Conservation (phyloP, 2,329 filamentous ascomycete genomes). For the Mycogone perniciosa region DNA sequence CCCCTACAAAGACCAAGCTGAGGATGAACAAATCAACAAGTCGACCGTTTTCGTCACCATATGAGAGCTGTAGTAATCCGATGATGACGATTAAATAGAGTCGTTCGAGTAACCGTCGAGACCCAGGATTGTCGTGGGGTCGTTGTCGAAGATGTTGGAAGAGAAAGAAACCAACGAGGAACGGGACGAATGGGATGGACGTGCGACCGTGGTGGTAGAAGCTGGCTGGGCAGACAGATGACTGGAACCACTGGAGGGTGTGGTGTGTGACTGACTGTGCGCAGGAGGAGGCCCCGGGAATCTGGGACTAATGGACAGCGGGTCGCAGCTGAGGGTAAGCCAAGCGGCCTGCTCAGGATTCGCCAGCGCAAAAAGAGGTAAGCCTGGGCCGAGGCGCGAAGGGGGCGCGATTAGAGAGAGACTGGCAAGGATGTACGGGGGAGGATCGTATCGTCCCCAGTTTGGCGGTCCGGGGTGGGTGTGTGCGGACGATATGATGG, state of each 20-base stretch:
- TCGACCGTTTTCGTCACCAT: background rate
- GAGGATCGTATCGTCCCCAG: no score
- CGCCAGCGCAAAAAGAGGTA: constrained; percentile 11
- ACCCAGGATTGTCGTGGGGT: background rate
- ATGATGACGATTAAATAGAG: background rate
- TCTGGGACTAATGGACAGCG: constrained; percentile 10
- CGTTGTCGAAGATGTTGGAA: background rate
- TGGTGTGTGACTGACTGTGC: background rate
- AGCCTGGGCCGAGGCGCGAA: constrained; percentile 11
- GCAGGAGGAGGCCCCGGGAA: constrained; percentile 10
- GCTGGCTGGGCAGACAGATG: background rate
- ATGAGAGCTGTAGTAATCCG: background rate
- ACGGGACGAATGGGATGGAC: constrained; percentile 7
- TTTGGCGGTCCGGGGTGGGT: no score
- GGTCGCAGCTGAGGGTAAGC: constrained; percentile 12
- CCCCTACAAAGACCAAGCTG: constrained; percentile 1
- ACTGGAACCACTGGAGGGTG: no score
- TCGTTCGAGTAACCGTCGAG: background rate
- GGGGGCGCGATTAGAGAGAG: background rate
- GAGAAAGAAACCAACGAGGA: constrained; percentile 1
- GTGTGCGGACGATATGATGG: no score
- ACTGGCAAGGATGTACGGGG: no score
- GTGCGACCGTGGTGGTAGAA: constrained; percentile 9
- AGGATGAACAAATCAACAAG: background rate
- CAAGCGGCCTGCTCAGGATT: constrained; percentile 10